Percentiles rank a stretch among this genome's conserved stretches.
Conservation (phyloP, 306 rosid species). For the Pyrus betulifolia region DNA sequence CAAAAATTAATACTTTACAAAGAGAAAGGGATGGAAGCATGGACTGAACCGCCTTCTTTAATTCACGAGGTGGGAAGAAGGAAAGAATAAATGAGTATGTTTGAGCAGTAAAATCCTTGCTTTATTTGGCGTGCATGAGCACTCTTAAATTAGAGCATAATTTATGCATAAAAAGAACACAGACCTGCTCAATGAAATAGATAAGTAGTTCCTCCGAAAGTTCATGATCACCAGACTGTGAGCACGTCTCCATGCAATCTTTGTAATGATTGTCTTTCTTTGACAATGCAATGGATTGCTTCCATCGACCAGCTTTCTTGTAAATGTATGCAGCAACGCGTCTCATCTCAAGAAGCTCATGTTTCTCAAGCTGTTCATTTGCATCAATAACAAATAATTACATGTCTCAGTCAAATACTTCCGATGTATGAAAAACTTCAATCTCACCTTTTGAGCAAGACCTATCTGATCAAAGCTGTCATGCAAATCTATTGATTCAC, state of each 20-base stretch:
- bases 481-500: conserved; percentile 85
- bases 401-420: not conserved
- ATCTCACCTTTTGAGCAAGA: conserved; percentile 88
- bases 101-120: not conserved
- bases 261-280: conserved; percentile 97
- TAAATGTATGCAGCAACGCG: conserved; percentile 95
- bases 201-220: conserved; percentile 90
- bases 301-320: conserved; percentile 96
- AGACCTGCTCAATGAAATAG: conserved; percentile 88
- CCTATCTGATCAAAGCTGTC: conserved; percentile 97
- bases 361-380: conserved; percentile 77
- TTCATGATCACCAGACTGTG: conserved; percentile 95
- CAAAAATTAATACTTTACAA: not conserved
- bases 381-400: not conserved
- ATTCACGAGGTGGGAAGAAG: not conserved
- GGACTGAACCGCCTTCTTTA: not conserved
- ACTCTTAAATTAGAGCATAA: not conserved
- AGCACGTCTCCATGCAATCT: conserved; percentile 97
- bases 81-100: not conserved
- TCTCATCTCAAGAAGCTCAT: conserved; percentile 96
- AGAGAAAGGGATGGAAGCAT: not conserved
- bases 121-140: not conserved
- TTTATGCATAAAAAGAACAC: not conserved
- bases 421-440: not conserved
- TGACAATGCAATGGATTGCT: conserved; percentile 94